Percentiles rank a stretch among this genome's conserved stretches.
These are phyloP conservation scores for Pisolithus thermaeus DNA, from an alignment of 1,284 basidiomycete genomes.

Conservation along the genomic window DNA sequence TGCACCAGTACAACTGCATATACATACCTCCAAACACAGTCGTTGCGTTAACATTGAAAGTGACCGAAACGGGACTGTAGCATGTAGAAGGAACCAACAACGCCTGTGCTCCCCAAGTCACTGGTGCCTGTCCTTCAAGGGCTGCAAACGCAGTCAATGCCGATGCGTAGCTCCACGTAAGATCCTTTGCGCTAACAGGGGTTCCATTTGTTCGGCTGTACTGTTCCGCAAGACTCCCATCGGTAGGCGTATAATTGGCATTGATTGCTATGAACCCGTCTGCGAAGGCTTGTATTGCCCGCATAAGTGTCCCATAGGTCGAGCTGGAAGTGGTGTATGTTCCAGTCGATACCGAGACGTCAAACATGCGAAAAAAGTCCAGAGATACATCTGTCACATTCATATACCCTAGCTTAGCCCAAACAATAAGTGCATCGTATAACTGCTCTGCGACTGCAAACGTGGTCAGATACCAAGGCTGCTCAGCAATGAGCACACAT, in stretches of 20 bases:
- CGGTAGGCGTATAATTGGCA: constrained; percentile 49
- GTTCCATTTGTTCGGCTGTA: constrained; percentile 41
- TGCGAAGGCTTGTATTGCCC: constrained; percentile 44
- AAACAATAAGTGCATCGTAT: constrained; percentile 57
- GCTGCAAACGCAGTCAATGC: constrained; percentile 48
- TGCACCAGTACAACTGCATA: constrained; percentile 11
- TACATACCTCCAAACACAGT: constrained; percentile 53
- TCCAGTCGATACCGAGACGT: constrained; percentile 38
- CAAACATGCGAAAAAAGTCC: constrained; percentile 57
- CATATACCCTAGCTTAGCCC: constrained; percentile 45
- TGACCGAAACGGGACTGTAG: constrained; percentile 44
- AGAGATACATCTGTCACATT: constrained; percentile 52
- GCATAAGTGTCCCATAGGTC: constrained; percentile 42
- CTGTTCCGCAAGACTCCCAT: constrained; percentile 54
- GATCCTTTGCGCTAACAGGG: constrained; percentile 48
- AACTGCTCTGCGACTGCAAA: constrained; percentile 64
- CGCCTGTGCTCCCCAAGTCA: constrained; percentile 63
- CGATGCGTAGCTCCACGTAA: constrained; percentile 66
- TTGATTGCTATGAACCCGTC: constrained; percentile 55
- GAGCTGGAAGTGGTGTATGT: constrained; percentile 42
- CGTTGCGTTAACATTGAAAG: constrained; percentile 60
- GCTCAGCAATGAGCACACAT: background rate
- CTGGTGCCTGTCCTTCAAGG: constrained; percentile 37
- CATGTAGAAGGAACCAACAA: constrained; percentile 47
- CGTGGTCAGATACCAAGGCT: constrained; percentile 70